Base-by-base conservation (phyloP, 768 basidiomycete species). In the Pisolithus marmoratus region DNA sequence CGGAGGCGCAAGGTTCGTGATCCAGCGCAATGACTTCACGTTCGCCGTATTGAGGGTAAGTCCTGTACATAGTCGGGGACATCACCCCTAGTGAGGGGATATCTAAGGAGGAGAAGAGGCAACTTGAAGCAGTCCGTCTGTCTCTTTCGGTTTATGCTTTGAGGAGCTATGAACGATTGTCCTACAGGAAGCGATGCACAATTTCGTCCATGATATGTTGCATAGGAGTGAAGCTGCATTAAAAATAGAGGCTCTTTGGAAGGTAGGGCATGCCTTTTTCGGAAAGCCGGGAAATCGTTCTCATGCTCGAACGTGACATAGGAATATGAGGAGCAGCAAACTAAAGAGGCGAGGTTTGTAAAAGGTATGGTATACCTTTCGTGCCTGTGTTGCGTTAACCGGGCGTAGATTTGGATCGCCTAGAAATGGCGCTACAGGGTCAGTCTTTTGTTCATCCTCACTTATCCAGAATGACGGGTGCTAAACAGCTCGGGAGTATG, bases 1-100 rank as follows among this genome's bases (percentile, higher is more conserved):
- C 94, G 6, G 95, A 99, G 68, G 95, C 95, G 1, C 88, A 93
- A 76, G 87, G 90, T 85, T 46, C 58, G 53, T 14, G 55, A 23
- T 20, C 29, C 47, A 20, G 34, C 8, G 27, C 31, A 20, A 3
- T 34, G 31, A 12, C 12, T 4, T 34, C 31, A 34, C 12, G 31
- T 43, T 3, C 2, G 5, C 8, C 7, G 4, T 15, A 9, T 2
- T 22, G 34, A 1, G 15, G 8, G 3, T 44, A 22, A 20, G 17
- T 27, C 20, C 23, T 43, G 23, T 24, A 29, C 24, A 42, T 37
- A 84, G 95, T 97, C 5, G 95, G 95, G 5, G 95, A 98, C 63
- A 97, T 98, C 53, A 79, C 93, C 0, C 95, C 95, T 0, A 77
- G 83, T 20, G 94, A 97, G 64, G 87, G 89, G 1, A 85, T 99